Conservation (phyloP, 2,329 filamentous ascomycete species). For the Monilinia polystroma region DNA sequence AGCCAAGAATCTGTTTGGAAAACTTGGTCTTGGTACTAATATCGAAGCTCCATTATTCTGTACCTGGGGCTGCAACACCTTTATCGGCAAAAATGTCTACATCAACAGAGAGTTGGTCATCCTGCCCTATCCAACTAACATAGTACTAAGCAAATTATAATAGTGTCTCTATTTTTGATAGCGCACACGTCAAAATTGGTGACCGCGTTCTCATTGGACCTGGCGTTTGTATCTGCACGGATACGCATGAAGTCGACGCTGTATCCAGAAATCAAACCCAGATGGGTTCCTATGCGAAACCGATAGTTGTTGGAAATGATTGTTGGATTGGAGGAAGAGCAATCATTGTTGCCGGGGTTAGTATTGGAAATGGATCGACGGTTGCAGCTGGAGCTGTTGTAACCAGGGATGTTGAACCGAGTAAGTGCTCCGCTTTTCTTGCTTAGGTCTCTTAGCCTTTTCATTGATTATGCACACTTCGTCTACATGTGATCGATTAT, state of each 20-base stretch:
- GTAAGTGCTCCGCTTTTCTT: conserved; percentile 1
- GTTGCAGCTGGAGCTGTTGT: conserved; percentile 54
- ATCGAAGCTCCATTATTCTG: conserved; percentile 32
- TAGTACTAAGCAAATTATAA: conserved; percentile 8
- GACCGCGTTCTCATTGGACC: conserved; percentile 56
- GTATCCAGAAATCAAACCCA: conserved; percentile 53
- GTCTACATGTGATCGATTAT: background rate
- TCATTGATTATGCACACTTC: background rate
- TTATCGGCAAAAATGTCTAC: conserved; percentile 25
- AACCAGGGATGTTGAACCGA: conserved; percentile 36
- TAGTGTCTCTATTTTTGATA: conserved; percentile 34
- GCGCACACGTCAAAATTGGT: conserved; percentile 49
- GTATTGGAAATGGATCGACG: conserved; percentile 52
- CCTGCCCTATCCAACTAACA: background rate
- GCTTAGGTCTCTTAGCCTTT: background rate
- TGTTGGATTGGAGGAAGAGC: conserved; percentile 56
- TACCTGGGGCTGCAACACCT: conserved; percentile 34
- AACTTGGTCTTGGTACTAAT: conserved; percentile 27
- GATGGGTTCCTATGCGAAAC: conserved; percentile 46
- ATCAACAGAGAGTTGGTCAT: conserved; percentile 32
- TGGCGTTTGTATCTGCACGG: conserved; percentile 68
- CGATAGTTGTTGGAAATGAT: conserved; percentile 52
- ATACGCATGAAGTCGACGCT: conserved; percentile 67
- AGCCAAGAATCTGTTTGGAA: conserved; percentile 28
- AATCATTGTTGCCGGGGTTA: conserved; percentile 53